Base-by-base conservation (phyloP, 208 protist species). In the Wallacemonas sp. region DNA sequence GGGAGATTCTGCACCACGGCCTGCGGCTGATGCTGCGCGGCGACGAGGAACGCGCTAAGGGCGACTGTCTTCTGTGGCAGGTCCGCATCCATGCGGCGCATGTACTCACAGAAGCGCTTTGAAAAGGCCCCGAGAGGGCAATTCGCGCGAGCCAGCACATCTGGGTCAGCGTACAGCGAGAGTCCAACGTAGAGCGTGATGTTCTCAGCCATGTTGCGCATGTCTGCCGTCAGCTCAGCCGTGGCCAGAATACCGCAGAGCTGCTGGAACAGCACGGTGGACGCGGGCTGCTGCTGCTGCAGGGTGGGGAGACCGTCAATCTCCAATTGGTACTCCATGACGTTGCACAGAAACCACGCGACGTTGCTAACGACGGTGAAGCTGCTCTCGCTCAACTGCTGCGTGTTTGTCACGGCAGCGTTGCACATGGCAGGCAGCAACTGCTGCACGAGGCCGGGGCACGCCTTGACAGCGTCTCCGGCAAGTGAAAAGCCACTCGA, bases 181-280 rank as follows among this genome's bases (percentile, higher is more conserved):
- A 87, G 59, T 17, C 90, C 90, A 10, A 95, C 68, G 70, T 75
- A 91, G 30, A 92, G 71, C 15, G 77, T 65, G 42, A 92, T 69
- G 59, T 95, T 95, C 63, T 95, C 90, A 3, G 79, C 83, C 86
- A 92, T 92, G 65, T 91, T 93, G 22, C 83, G 77, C 85, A 92
- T 89, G 29, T 93, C 87, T 0, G 82, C 78, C 19, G 66, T 85
- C 17, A 85, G 48, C 13, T 71, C 50, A 2, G 36, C 39, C 36
- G 34, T 34, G 17, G 66, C 61, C 24, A 95, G 65, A 12, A 85
- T 45, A 19, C 54, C 60, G 1, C 75, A 78, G 21, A 95, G 64
- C 24, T 66, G 53, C 2, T 63, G 60, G 54, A 88, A 93, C n/a
- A 93, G 59, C 45, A 87, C 72, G 9, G 74, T 41, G 24, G 81